A percentile compares a stretch with the other conserved stretches of the same genome.
phyloP scores from a whole-genome alignment of 805 yeast species.

The Grigorovia humatica region DNA sequence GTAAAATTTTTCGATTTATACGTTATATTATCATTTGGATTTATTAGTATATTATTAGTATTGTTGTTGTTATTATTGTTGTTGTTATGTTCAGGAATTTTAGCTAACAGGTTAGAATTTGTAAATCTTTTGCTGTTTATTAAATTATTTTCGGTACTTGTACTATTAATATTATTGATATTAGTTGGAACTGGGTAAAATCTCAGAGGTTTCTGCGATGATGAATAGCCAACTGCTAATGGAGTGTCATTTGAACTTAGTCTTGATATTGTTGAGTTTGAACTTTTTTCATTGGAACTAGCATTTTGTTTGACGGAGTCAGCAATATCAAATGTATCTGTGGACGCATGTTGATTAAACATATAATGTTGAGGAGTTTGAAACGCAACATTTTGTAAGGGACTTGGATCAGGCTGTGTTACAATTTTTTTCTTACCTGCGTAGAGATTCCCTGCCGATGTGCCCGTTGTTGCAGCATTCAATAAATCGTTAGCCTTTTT shows the following conservation, averaged over 20 bases:
- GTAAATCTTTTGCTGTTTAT: background rate
- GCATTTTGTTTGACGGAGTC: background rate
- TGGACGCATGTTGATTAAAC: background rate
- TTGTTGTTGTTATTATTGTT: too few species aligned
- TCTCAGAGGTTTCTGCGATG: constrained; percentile 30
- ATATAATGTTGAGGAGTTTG: constrained; percentile 27
- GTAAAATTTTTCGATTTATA: background rate
- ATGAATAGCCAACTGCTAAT: constrained; percentile 14
- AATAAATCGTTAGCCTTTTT: constrained; percentile 8
- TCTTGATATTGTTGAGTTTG: constrained; percentile 10
- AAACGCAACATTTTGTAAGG: constrained; percentile 24
- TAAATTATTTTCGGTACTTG: background rate
- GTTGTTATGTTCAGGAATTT: background rate
- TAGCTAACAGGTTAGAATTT: background rate
- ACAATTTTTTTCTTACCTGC: constrained; percentile 3
- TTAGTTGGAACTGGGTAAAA: constrained; percentile 25
- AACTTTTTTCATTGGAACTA: constrained; percentile 2
- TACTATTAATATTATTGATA: constrained; percentile 2
- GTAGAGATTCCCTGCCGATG: constrained; percentile 4
- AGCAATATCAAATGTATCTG: background rate
- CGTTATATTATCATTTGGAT: background rate
- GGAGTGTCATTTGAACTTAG: constrained; percentile 13
- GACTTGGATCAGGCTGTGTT: constrained; percentile 25
- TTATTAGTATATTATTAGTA: background rate
- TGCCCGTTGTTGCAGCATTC: background rate